Evolutionary conservation across 306 rosid species (phyloP).

Genomic region (Trifolium subterraneum): DNA sequence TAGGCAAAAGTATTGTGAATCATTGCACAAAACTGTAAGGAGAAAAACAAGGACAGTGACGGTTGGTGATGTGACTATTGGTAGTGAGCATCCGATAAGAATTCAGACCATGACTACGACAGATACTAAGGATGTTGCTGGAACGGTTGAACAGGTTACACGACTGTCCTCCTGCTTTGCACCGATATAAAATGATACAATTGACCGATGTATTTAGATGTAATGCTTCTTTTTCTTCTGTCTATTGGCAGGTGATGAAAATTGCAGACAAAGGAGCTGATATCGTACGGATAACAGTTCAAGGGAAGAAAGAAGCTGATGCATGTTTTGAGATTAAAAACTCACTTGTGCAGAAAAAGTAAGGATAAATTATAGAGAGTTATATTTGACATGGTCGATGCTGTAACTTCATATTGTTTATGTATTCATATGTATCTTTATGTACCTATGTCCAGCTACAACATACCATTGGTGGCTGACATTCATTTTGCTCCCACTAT

Average conservation of each 20-base stretch:
- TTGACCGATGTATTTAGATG: not conserved
- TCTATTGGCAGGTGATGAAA: slow-evolving; percentile 77
- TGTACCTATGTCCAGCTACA: slow-evolving; percentile 63
- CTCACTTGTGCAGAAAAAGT: slow-evolving; percentile 95
- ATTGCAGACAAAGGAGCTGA: slow-evolving; percentile 96
- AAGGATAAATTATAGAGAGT: slow-evolving; percentile 41
- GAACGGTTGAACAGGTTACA: slow-evolving; percentile 91
- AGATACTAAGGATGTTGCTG: slow-evolving; percentile 92
- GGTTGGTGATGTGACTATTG: slow-evolving; percentile 89
- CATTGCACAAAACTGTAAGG: slow-evolving; percentile 79
- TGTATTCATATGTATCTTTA: slow-evolving; percentile 29
- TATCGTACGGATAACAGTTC: slow-evolving; percentile 92
- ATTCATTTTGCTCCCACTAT: slow-evolving; percentile 90
- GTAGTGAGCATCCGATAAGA: slow-evolving; percentile 96
- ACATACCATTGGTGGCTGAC: slow-evolving; percentile 87
- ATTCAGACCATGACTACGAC: slow-evolving; percentile 99
- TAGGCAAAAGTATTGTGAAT: slow-evolving; percentile 89
- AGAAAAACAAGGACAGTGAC: slow-evolving; percentile 92
- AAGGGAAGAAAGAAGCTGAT: slow-evolving; percentile 98
- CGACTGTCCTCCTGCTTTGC: slow-evolving; percentile 32
- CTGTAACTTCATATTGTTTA: slow-evolving; percentile 5
- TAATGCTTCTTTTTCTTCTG: slow-evolving; percentile 36
- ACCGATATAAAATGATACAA: not conserved
- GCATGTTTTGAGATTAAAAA: slow-evolving; percentile 93
- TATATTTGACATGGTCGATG: slow-evolving; percentile 30